Evolutionary conservation across 2,329 filamentous ascomycete genomes (phyloP).

Genomic region (Aspergillus tamarii): DNA sequence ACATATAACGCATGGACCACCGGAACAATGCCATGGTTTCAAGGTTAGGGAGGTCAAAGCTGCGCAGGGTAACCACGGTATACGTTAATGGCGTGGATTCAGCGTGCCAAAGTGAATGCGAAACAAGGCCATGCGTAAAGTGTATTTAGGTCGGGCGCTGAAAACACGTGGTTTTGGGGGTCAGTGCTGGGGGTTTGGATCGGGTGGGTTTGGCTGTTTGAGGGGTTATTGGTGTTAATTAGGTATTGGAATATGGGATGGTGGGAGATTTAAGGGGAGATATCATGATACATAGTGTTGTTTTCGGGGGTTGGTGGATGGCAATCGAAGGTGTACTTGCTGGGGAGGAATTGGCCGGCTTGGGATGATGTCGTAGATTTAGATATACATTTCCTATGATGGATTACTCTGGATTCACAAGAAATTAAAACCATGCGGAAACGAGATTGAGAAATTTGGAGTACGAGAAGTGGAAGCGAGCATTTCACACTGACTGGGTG

Average conservation of each 20-base stretch:
- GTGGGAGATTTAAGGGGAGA: neutral
- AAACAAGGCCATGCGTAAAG: neutral
- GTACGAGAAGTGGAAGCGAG: neutral
- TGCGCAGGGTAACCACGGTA: neutral
- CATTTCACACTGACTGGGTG: neutral
- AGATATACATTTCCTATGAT: neutral
- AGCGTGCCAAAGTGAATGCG: neutral
- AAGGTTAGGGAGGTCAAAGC: neutral
- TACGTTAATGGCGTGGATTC: neutral
- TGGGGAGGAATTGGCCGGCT: neutral
- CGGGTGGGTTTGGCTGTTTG: neutral
- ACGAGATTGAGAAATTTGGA: neutral
- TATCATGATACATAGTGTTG: neutral
- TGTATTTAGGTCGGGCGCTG: neutral
- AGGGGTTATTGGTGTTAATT: neutral
- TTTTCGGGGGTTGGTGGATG: neutral
- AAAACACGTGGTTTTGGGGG: neutral
- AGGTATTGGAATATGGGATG: neutral
- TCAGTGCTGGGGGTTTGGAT: neutral
- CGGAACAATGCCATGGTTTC: neutral
- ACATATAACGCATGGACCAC: neutral
- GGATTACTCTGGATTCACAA: neutral
- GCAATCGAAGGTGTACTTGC: neutral
- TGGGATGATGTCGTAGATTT: neutral
- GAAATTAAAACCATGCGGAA: neutral